Conservation (phyloP, 441 rosid species). For the Arabidopsis lyrata region DNA sequence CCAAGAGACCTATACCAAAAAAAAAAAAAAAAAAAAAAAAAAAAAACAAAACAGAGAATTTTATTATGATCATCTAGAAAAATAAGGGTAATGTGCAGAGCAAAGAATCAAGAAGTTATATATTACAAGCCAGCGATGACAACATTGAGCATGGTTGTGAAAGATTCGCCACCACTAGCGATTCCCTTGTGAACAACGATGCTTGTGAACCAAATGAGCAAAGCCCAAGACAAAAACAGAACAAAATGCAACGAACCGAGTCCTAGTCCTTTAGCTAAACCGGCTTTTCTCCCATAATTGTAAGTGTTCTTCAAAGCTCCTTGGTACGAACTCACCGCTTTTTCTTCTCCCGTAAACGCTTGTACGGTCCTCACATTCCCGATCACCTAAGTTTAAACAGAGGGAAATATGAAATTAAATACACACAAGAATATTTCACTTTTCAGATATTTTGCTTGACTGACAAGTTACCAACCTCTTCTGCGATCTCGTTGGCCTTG, state of each 20-base stretch:
- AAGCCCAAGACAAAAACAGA: slow-evolving; percentile 88
- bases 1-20: slow-evolving; percentile 68
- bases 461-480: slow-evolving; percentile 60
- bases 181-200: slow-evolving; percentile 84
- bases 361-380: slow-evolving; percentile 91
- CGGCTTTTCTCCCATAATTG: slow-evolving; percentile 80
- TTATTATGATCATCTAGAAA: not conserved
- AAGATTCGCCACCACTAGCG: slow-evolving; percentile 91
- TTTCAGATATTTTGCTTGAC: not conserved
- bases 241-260: slow-evolving; percentile 78
- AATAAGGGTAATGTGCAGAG: not conserved
- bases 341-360: slow-evolving; percentile 93
- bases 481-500: slow-evolving; percentile 87
- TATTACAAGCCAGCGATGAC: slow-evolving; percentile 90
- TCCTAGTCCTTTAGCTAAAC: slow-evolving; percentile 88
- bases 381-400: slow-evolving; percentile 63
- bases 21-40: not conserved
- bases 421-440: not conserved
- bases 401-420: not conserved
- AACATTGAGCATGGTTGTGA: slow-evolving; percentile 98
- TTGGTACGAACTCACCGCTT: slow-evolving; percentile 70
- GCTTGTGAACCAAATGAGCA: slow-evolving; percentile 93
- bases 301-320: slow-evolving; percentile 76
- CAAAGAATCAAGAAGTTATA: not conserved
- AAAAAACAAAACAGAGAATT: not conserved